A percentile compares a stretch with the other conserved stretches of the same genome.
These are phyloP conservation scores for Talaromyces sp. DNA, from an alignment of 2,329 filamentous ascomycete genomes.

Conservation along the genomic window DNA sequence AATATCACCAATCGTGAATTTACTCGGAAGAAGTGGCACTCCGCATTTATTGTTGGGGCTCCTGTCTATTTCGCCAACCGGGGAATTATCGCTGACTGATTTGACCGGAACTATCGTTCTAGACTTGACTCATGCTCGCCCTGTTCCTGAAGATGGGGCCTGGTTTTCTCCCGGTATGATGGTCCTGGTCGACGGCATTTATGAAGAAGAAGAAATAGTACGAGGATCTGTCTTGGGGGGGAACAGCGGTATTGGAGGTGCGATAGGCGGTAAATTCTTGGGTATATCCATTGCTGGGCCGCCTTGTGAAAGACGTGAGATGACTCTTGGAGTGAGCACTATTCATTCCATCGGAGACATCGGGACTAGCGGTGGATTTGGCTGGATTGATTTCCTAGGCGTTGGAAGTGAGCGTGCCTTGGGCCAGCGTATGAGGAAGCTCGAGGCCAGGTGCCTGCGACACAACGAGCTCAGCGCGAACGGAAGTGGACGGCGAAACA, in stretches of 20 bases:
- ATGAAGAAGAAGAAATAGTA: slow-evolving; percentile 79
- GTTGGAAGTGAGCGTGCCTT: slow-evolving; percentile 83
- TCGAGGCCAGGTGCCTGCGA: slow-evolving; percentile 66
- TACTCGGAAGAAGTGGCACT: slow-evolving; percentile 73
- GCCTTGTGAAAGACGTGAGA: slow-evolving; percentile 77
- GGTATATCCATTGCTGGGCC: slow-evolving; percentile 89
- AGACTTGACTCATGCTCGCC: slow-evolving; percentile 73
- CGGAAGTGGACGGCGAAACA: slow-evolving; percentile 38
- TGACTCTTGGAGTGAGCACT: slow-evolving; percentile 68
- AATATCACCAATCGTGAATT: slow-evolving; percentile 76
- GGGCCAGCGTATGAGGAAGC: slow-evolving; percentile 74
- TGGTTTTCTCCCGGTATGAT: slow-evolving; percentile 98
- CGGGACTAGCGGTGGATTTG: slow-evolving; percentile 71
- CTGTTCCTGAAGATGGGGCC: slow-evolving; percentile 71
- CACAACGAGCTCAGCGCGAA: slow-evolving; percentile 21
- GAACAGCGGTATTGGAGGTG: slow-evolving; percentile 78
- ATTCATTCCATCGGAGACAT: slow-evolving; percentile 31
- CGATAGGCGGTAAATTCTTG: slow-evolving; percentile 86
- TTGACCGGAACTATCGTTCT: slow-evolving; percentile 82
- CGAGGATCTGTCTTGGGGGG: slow-evolving; percentile 66
- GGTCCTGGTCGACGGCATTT: slow-evolving; percentile 89
- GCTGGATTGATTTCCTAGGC: slow-evolving; percentile 95
- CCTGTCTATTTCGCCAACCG: slow-evolving; percentile 74
- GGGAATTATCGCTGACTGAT: slow-evolving; percentile 77
- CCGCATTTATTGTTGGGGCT: slow-evolving; percentile 84